phyloP scores from a whole-genome alignment of 305 asterid species.

The Coffea humblotiana region DNA sequence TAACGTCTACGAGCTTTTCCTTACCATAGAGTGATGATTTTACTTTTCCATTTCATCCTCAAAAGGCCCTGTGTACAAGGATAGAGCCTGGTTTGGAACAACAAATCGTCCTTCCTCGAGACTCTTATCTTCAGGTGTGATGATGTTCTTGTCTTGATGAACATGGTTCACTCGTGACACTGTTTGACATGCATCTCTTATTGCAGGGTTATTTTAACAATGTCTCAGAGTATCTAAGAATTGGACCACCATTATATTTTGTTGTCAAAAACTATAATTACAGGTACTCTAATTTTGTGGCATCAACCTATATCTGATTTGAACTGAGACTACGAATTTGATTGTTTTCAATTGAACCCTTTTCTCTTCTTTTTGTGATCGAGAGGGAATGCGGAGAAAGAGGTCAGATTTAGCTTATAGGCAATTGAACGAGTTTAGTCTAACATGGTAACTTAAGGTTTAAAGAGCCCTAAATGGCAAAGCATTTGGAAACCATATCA shows the following conservation, averaged over 20 bases:
- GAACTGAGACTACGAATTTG: background rate
- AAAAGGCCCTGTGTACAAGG: conserved; percentile 88
- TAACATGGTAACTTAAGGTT: background rate
- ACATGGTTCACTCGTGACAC: conserved; percentile 6
- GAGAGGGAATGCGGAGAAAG: background rate
- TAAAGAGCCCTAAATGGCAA: background rate
- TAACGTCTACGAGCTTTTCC: conserved; percentile 15
- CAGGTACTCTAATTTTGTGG: conserved; percentile 44
- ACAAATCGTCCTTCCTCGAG: conserved; percentile 96
- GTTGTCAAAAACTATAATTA: conserved; percentile 89
- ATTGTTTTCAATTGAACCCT: background rate
- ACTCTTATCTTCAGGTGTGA: conserved; percentile 95
- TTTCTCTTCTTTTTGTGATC: background rate
- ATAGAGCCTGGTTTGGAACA: conserved; percentile 97
- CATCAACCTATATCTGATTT: background rate
- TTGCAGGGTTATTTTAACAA: conserved; percentile 84
- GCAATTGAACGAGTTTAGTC: background rate
- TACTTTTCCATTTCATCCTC: conserved; percentile 18
- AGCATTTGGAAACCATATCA: background rate
- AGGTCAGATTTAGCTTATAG: background rate
- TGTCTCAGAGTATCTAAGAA: conserved; percentile 77
- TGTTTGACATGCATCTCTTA: conserved; percentile 24
- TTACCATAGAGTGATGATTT: conserved; percentile 7
- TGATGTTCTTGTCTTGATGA: conserved; percentile 19
- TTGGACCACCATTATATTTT: conserved; percentile 96